Evolutionary conservation across 495 filamentous ascomycete species (phyloP), one percentile per base, ranked within the genome.

Genomic region (Xylaria scruposa): DNA sequence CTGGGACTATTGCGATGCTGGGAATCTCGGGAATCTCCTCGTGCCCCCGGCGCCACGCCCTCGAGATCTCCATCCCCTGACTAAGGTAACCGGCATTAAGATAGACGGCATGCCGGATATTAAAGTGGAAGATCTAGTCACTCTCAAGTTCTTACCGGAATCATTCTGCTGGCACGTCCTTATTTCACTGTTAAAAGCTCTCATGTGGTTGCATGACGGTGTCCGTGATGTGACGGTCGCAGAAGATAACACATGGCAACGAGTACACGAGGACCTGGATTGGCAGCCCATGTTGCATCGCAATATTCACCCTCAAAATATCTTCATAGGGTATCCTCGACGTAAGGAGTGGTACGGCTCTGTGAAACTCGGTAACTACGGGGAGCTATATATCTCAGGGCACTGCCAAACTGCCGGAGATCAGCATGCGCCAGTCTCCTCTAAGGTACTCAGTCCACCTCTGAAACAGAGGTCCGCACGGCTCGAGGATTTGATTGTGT

Each of bases 311-410:
- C 77, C 84, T 0, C 71, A 71, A 33, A 87, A 84, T 54, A 80
- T 88, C 44, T 84, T 82, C 67, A 70, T 88, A 67, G 73, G 80
- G 74, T 78, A 82, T 40, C 82, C 84, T 8, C 73, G 75, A n/a
- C 82, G 82, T 17, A 68, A 65, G 3, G 85, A 88, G 77, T 83
- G 79, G 63, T 87, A 86, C 54, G 85, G 84, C 1, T 54, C 67
- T 5, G 85, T 85, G 64, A 87, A 86, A 77, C 66, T 88, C 59
- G 85, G 85, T 33, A 79, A 83, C 21, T 86, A 85, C 53, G 61
- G 69, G 21, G 68, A 62, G 5, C 74, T 82, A 13, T 77, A 73
- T 33, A 77, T 85, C 24, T 77, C 76, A 42, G 80, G 77, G 26
- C 80, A 76, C 70, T 70, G 79, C 15, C 66, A 73, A 38, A 70